phyloP scores from a whole-genome alignment of 805 yeast species.

The Yarrowia yakushimensis region DNA sequence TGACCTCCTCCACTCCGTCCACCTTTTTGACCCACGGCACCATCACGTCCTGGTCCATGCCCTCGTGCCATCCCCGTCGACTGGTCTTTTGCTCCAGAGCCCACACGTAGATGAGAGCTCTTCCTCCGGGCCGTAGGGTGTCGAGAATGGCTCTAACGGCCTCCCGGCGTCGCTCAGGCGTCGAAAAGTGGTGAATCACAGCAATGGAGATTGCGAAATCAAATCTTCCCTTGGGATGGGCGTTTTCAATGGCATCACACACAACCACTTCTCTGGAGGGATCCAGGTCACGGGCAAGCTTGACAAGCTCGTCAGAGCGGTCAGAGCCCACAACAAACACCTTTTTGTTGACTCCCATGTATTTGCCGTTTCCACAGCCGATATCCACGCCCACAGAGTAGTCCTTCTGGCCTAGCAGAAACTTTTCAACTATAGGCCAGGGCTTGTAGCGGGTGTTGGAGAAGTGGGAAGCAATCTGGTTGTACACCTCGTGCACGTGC shows the following conservation, averaged over 20 bases:
- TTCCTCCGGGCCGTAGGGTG: slow-evolving; percentile 57
- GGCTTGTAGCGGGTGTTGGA: slow-evolving; percentile 92
- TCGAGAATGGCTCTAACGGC: slow-evolving; percentile 70
- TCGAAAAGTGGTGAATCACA: slow-evolving; percentile 93
- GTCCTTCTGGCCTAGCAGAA: slow-evolving; percentile 47
- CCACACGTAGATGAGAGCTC: slow-evolving; percentile 87
- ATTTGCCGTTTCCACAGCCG: slow-evolving; percentile 98
- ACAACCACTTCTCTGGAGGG: slow-evolving; percentile 52
- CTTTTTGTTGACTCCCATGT: slow-evolving; percentile 65
- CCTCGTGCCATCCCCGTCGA: slow-evolving; percentile 85
- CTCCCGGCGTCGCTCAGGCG: slow-evolving; percentile 67
- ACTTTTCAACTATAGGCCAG: slow-evolving; percentile 90
- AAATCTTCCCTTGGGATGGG: slow-evolving; percentile 49
- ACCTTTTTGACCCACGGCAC: slow-evolving; percentile 85
- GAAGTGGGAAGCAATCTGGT: slow-evolving; percentile 88
- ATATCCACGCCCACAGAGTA: slow-evolving; percentile 83
- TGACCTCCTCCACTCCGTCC: slow-evolving; percentile 44
- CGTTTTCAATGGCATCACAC: slow-evolving; percentile 74
- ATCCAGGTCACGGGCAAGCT: slow-evolving; percentile 43
- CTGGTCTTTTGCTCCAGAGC: slow-evolving; percentile 88
- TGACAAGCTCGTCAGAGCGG: slow-evolving; percentile 37
- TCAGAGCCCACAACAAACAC: slow-evolving; percentile 66
- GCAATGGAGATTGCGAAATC: slow-evolving; percentile 95
- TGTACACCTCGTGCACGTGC: slow-evolving; percentile 88
- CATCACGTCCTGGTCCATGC: slow-evolving; percentile 87